A percentile compares a stretch with the other conserved stretches of the same genome.
Evolutionary conservation across 2,329 filamentous ascomycete species (phyloP).

Genomic region (Alternaria solani): DNA sequence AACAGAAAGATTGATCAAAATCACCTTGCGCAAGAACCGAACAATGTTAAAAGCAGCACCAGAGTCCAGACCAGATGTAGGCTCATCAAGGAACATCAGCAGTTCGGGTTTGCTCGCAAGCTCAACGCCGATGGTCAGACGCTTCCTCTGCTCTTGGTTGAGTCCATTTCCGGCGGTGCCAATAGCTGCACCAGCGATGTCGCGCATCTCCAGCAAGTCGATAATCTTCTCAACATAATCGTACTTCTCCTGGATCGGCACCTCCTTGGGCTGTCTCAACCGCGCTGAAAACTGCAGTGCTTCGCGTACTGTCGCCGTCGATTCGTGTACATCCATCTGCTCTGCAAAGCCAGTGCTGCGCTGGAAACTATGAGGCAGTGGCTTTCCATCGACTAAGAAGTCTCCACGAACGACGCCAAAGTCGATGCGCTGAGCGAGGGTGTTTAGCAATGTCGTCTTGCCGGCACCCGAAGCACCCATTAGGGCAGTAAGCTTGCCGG

Average conservation of each 20-base stretch:
- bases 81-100: constrained; percentile 79
- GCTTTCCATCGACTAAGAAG: constrained; percentile 54
- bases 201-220: constrained; percentile 69
- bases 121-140: constrained; percentile 70
- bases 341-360: constrained; percentile 82
- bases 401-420: constrained; percentile 56
- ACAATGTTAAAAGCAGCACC: constrained; percentile 72
- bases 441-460: constrained; percentile 49
- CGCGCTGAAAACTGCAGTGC: constrained; percentile 70
- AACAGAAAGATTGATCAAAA: not conserved
- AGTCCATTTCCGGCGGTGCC: constrained; percentile 59
- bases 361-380: constrained; percentile 72
- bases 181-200: constrained; percentile 70
- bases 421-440: constrained; percentile 53
- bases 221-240: constrained; percentile 72
- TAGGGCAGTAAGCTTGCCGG: constrained; percentile 85
- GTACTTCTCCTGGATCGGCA: constrained; percentile 67
- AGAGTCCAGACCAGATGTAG: constrained; percentile 76
- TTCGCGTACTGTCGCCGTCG: constrained; percentile 69
- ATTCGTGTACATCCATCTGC: constrained; percentile 69
- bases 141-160: constrained; percentile 72
- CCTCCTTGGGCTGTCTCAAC: constrained; percentile 67
- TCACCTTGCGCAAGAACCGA: constrained; percentile 67
- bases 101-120: constrained; percentile 72
- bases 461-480: constrained; percentile 70